A percentile compares a stretch with the other conserved stretches of the same genome.
Evolutionary conservation across 805 yeast genomes (phyloP).

Genomic region (Saturnispora hagleri): DNA sequence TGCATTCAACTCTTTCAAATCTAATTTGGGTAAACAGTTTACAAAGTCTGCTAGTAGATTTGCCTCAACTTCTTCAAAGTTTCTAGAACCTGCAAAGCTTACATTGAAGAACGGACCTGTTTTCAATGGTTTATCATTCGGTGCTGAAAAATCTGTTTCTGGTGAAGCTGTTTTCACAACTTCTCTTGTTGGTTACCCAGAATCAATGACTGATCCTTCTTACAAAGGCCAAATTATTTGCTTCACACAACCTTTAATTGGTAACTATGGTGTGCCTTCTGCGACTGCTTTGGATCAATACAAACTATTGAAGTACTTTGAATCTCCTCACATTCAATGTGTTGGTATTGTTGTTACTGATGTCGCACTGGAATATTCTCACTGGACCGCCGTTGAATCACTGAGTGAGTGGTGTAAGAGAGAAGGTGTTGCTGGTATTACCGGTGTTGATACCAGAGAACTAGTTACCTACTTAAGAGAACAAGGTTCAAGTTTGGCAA

Average conservation of each 20-base stretch:
- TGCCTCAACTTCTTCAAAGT: slow-evolving; percentile 25
- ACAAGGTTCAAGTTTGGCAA: slow-evolving; percentile 89
- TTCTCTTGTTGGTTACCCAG: slow-evolving; percentile 96
- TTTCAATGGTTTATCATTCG: slow-evolving; percentile 89
- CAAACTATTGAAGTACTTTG: slow-evolving; percentile 82
- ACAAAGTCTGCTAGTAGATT: slow-evolving; percentile 5
- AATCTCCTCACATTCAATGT: slow-evolving; percentile 85
- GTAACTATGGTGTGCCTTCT: slow-evolving; percentile 97
- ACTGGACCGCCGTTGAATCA: slow-evolving; percentile 98
- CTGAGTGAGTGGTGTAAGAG: slow-evolving; percentile 93
- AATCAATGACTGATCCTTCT: slow-evolving; percentile 95
- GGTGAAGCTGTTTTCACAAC: slow-evolving; percentile 99
- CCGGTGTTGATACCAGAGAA: slow-evolving; percentile 96
- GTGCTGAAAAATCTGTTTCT: slow-evolving; percentile 83
- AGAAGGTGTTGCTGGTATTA: slow-evolving; percentile 91
- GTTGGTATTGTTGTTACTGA: slow-evolving; percentile 95
- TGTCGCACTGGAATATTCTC: slow-evolving; percentile 92
- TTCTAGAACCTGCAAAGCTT: slow-evolving; percentile 74
- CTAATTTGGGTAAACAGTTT: background rate
- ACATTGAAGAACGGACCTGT: slow-evolving; percentile 90
- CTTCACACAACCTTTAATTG: slow-evolving; percentile 92
- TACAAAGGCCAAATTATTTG: slow-evolving; percentile 96
- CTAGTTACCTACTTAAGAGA: slow-evolving; percentile 90
- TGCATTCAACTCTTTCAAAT: slow-evolving; percentile 11
- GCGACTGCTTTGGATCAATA: slow-evolving; percentile 71